Evolutionary conservation across 176 grass and related monocot species (phyloP), one percentile per base, ranked within the genome.

Genomic region (Paspalum vaginatum): DNA sequence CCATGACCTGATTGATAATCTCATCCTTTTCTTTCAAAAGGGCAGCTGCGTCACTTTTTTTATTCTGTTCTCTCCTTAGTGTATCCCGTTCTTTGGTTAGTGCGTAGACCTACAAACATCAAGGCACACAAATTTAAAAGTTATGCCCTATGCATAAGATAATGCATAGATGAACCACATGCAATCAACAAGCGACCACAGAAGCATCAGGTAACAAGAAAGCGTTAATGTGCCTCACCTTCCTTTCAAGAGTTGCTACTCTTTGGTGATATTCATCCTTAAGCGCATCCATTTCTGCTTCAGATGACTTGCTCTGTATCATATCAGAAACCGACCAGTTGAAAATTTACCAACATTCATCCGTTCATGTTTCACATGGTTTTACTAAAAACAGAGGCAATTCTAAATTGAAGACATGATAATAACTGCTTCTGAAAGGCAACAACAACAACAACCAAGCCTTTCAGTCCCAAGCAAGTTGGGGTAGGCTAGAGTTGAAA

Each of bases 1-100:
- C 97, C 97, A 99, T 99, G 74, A 99, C 97, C 88, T 99, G 97
- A 91, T 42, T 96, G 76, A 99, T 99, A 75, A 99, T 99, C 82
- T 96, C 97, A 77, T 99, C 97, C 80, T 99, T 99, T 78, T 99
- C 97, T 96, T 99, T 99, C 88, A 99, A 91, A 91, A 99, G 97
- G 84, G 97, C 88, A 82, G 93, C 79, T 77, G 93, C 97, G 15
- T 99, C 97, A 50, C 91, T 99, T 85, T 99, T 99, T 75, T 88
- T 96, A 73, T 75, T 99, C 86, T 99, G 97, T 82, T 99, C 97
- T 78, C 93, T 96, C 87, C 91, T 93, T 80, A 99, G 91, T 62
- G 88, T 91, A 93, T 99, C 97, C 65, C 97, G 90, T 88, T 99
- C 97, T 76, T 76, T 99, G 14, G 97, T 93, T 37, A 99, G 79